Conservation (phyloP, 805 yeast genomes). For the Hanseniaspora lindneri region DNA sequence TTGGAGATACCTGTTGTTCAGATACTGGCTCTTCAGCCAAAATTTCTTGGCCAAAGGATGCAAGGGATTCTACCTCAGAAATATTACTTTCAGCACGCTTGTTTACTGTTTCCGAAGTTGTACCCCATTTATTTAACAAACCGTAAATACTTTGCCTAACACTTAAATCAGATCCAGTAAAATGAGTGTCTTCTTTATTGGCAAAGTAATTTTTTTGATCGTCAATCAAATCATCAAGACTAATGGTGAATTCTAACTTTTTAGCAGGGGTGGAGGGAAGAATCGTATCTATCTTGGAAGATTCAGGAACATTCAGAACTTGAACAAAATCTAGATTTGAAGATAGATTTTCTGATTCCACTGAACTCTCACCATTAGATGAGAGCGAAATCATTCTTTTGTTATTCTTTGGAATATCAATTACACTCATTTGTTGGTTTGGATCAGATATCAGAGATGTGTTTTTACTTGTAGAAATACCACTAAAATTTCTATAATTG, state of each 20-base stretch:
- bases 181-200: background rate
- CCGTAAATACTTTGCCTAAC: slow-evolving; percentile 14
- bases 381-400: slow-evolving; percentile 21
- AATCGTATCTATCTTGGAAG: slow-evolving; percentile 34
- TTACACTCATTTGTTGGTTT: slow-evolving; percentile 27
- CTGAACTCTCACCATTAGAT: background rate
- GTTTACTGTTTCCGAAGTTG: slow-evolving; percentile 5
- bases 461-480: background rate
- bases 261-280: slow-evolving; percentile 61
- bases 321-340: slow-evolving; percentile 22
- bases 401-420: slow-evolving; percentile 4
- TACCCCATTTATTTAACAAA: slow-evolving; percentile 14
- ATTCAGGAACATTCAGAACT: slow-evolving; percentile 35
- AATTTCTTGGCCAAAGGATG: background rate
- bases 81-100: slow-evolving; percentile 22
- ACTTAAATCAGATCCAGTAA: background rate
- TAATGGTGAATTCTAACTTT: slow-evolving; percentile 38
- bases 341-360: slow-evolving; percentile 17
- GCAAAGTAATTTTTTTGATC: slow-evolving; percentile 15
- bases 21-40: background rate
- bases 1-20: background rate
- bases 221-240: slow-evolving; percentile 17
- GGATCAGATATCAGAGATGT: slow-evolving; percentile 7
- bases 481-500: slow-evolving; percentile 4
- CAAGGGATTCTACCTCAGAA: slow-evolving; percentile 19